phyloP scores from a whole-genome alignment of 164 flowering plant genomes.

The Stephania cephalantha region DNA sequence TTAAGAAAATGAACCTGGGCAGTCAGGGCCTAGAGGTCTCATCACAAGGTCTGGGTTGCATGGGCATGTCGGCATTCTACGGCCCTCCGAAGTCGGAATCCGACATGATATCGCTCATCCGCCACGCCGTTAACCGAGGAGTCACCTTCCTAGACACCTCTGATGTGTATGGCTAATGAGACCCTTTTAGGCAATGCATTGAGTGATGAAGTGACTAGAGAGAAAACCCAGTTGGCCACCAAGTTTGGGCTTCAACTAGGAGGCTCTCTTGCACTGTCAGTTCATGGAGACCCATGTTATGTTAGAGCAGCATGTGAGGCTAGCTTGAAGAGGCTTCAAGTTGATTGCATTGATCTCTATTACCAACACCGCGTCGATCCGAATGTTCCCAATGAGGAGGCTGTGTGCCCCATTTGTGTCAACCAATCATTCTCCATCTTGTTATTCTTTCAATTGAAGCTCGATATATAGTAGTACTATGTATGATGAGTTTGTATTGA shows the following conservation, averaged over 20 bases:
- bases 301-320: slow-evolving; percentile 28
- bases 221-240: slow-evolving; percentile 22
- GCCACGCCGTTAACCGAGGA: slow-evolving; percentile 28
- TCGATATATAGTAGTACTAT: no score
- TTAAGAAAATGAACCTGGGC: slow-evolving; percentile 30
- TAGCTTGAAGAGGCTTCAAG: slow-evolving; percentile 28
- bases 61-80: slow-evolving; percentile 35
- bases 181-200: slow-evolving; percentile 30
- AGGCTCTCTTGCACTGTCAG: slow-evolving; percentile 4
- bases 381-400: slow-evolving; percentile 26
- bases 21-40: slow-evolving; percentile 13
- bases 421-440: no score
- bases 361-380: slow-evolving; percentile 28
- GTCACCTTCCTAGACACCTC: slow-evolving; percentile 41
- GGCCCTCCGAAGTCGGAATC: slow-evolving; percentile 30
- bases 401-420: no score
- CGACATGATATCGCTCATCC: slow-evolving; percentile 33
- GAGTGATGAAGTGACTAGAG: not conserved
- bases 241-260: slow-evolving; percentile 20
- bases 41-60: slow-evolving; percentile 17
- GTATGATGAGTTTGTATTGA: not conserved
- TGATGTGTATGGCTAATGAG: slow-evolving; percentile 34
- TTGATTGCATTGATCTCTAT: slow-evolving; percentile 32
- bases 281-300: slow-evolving; percentile 23
- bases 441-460: no score